Conservation (phyloP, 257 asterid genomes). For the Solanum habrochaites region DNA sequence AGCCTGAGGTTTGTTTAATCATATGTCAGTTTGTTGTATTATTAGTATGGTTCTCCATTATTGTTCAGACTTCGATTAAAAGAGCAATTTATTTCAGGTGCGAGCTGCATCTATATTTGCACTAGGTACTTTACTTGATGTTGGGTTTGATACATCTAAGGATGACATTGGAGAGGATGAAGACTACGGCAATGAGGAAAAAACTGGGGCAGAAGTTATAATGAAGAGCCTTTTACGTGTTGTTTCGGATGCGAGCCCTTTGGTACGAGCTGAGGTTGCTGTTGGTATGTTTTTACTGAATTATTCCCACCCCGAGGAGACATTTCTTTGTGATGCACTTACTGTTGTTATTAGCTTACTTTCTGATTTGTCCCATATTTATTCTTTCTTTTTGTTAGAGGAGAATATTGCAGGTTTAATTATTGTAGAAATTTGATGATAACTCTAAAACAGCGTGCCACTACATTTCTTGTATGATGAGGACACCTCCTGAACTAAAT, state of each 20-base stretch:
- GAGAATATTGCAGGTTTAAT: neutral
- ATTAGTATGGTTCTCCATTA: neutral
- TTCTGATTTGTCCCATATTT: neutral
- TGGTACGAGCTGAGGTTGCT: slow-evolving; percentile 96
- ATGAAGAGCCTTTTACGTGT: slow-evolving; percentile 58
- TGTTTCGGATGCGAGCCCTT: slow-evolving; percentile 89
- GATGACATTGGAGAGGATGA: slow-evolving; percentile 62
- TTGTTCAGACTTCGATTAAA: neutral
- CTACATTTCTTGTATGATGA: neutral
- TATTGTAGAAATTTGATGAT: neutral
- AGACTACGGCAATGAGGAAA: slow-evolving; percentile 78
- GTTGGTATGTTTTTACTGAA: slow-evolving; percentile 46
- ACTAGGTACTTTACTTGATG: slow-evolving; percentile 73
- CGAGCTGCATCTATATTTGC: slow-evolving; percentile 95
- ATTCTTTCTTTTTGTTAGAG: neutral
- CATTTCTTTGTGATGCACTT: neutral
- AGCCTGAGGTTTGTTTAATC: slow-evolving; percentile 70
- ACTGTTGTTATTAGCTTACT: neutral
- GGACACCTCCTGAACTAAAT: neutral
- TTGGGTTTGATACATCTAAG: slow-evolving; percentile 63
- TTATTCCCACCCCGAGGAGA: neutral
- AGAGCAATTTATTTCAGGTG: slow-evolving; percentile 37
- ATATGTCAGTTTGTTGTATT: neutral
- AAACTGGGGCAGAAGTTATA: slow-evolving; percentile 60
- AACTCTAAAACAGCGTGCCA: neutral